These are phyloP conservation scores for Amanita jacksonii DNA, from an alignment of 768 basidiomycete species.

Conservation along the genomic window DNA sequence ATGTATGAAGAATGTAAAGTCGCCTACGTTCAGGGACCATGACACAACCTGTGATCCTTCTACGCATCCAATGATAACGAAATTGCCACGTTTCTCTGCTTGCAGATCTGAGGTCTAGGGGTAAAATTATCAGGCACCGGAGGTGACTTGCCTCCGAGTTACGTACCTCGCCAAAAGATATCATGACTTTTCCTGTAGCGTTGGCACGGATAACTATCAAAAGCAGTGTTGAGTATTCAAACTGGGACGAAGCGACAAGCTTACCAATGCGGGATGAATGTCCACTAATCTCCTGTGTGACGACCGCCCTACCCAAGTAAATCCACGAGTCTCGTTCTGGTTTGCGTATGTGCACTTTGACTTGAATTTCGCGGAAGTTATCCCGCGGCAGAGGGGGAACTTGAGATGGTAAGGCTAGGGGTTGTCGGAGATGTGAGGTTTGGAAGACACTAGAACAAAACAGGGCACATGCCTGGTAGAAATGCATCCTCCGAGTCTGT, in stretches of 20 bases:
- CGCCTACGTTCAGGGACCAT: conserved; percentile 73
- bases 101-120: conserved; percentile 58
- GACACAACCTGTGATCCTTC: conserved; percentile 68
- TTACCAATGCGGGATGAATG: conserved; percentile 76
- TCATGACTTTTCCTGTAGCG: conserved; percentile 57
- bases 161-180: conserved; percentile 62
- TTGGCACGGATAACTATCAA: conserved; percentile 53
- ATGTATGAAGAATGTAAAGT: conserved; percentile 5
- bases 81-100: conserved; percentile 83
- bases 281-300: conserved; percentile 64
- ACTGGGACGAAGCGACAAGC: conserved; percentile 16
- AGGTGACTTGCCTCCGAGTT: too few relatives aligned
- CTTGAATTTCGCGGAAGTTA: conserved; percentile 66
- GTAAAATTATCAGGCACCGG: not conserved
- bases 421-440: not conserved
- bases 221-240: not conserved
- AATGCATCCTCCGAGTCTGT: not conserved
- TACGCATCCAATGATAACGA: conserved; percentile 75
- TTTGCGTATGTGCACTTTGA: conserved; percentile 76
- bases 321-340: conserved; percentile 76
- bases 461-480: not conserved
- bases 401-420: conserved; percentile 1
- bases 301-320: conserved; percentile 70
- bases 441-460: not conserved
- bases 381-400: conserved; percentile 30